A percentile compares a stretch with the other conserved stretches of the same genome.
These are phyloP conservation scores for Lactarius pseudohatsudake DNA, from an alignment of 768 basidiomycete genomes.

Conservation along the genomic window DNA sequence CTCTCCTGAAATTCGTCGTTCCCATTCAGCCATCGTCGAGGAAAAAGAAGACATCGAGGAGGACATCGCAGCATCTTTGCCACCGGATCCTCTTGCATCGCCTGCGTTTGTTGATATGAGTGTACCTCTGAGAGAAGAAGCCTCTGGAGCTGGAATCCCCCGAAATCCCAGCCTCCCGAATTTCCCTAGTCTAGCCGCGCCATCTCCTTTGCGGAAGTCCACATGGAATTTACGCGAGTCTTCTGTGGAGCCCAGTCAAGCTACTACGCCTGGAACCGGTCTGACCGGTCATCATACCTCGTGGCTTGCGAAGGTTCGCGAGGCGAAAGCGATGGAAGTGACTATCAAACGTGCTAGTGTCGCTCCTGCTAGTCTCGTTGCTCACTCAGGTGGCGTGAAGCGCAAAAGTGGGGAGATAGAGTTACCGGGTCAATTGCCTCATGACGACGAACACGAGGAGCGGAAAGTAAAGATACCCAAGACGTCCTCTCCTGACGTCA, in stretches of 20 bases:
- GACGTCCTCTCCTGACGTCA: conserved; percentile 29
- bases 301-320: conserved; percentile 77
- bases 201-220: conserved; percentile 69
- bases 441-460: conserved; percentile 30
- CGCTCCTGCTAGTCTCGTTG: conserved; percentile 16
- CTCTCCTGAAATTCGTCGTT: background rate
- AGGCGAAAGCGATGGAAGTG: conserved; percentile 51
- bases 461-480: conserved; percentile 53
- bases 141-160: conserved; percentile 31
- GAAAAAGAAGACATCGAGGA: conserved; percentile 21
- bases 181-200: conserved; percentile 67
- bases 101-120: conserved; percentile 25
- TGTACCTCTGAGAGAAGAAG: conserved; percentile 31
- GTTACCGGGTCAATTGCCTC: conserved; percentile 27
- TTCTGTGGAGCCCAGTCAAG: conserved; percentile 32
- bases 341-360: conserved; percentile 34
- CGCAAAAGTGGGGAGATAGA: conserved; percentile 59
- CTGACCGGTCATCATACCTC: conserved; percentile 67
- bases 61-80: background rate
- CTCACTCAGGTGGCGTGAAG: conserved; percentile 40
- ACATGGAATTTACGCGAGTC: conserved; percentile 51
- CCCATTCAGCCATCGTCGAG: conserved; percentile 9
- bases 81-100: conserved; percentile 9
- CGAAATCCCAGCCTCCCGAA: conserved; percentile 45
- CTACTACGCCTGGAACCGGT: conserved; percentile 37